Conservation (phyloP, 768 basidiomycete genomes). For the Leccinum truebloodii region DNA sequence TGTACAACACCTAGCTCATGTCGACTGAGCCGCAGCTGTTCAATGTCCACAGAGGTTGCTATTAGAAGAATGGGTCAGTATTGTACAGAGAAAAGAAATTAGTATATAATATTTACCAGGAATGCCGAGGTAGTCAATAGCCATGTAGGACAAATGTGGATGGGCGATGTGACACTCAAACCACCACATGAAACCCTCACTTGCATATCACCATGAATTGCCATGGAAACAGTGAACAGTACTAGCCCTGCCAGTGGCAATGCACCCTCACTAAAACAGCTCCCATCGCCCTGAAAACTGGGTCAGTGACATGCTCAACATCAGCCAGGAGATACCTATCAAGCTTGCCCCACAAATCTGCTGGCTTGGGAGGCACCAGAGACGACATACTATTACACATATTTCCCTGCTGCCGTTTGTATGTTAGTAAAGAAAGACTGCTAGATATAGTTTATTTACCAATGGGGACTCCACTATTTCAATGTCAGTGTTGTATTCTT, state of each 20-base stretch:
- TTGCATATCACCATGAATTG: no score
- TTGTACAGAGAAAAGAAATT: no score
- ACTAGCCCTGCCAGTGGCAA: no score
- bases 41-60: not conserved
- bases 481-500: not conserved
- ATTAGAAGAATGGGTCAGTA: not conserved
- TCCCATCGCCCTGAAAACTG: no score
- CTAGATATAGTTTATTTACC: no score
- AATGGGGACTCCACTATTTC: no score
- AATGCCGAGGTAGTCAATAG: not conserved
- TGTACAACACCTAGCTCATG: no score
- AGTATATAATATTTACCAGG: not conserved
- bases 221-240: no score
- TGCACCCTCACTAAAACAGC: no score
- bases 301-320: not conserved
- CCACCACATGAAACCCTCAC: not conserved
- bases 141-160: not conserved
- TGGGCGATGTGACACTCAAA: not conserved
- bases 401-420: not conserved
- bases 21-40: not conserved
- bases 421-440: no score
- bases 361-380: not conserved
- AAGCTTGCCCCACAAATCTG: not conserved
- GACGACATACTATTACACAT: not conserved
- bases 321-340: not conserved